Base-by-base conservation (phyloP, 2,329 filamentous ascomycete genomes). In the Ascochyta rabiei region DNA sequence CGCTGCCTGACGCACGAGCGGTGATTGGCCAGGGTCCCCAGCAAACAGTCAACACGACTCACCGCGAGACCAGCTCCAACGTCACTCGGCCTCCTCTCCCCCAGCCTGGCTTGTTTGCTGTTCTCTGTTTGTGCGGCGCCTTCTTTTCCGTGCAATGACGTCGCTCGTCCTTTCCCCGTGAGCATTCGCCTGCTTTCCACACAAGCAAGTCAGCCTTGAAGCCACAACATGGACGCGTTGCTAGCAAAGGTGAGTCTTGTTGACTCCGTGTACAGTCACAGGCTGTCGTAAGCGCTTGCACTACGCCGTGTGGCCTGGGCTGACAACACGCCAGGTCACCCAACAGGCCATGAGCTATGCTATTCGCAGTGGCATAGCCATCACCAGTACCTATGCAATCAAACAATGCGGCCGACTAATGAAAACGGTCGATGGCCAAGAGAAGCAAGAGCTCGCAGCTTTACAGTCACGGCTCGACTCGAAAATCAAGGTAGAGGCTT, bases 271-370 rank as follows among this genome's bases (percentile, higher is more conserved):
- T 50, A 47, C 30, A 49, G 39, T 48, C 53, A 57, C 44, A 24
- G 15, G 21, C 18, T 12, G 48, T 38, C 15, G 28, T n/a, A n/a
- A 6, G 37, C 8, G 12, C 8, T n/a, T 12, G 6, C 2, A 21
- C 19, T 6, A 33, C 18, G 26, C 41, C 30, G 16, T 13, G 6
- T 16, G 13, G 5, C 2, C 16, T n/a, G 19, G n/a, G 15, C 61
- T 67, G 40, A 66, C 59, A 31, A 24, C 6, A 18, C n/a, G 45
- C 48, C 58, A 87, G 84, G 77, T 87, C 63, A 89, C 87, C 54
- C 83, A 88, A 64, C 91, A 96, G 78, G 90, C 91, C 44, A 88
- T 96, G 83, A 96, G 91, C 78, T 96, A 95, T 84, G 92, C 92
- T 72, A 93, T 97, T 67, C 83, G 90, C 76, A 79, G 91, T 16